Evolutionary conservation across 352 stramenopile genomes (phyloP).

Genomic region (Globisporangium alternatum): DNA sequence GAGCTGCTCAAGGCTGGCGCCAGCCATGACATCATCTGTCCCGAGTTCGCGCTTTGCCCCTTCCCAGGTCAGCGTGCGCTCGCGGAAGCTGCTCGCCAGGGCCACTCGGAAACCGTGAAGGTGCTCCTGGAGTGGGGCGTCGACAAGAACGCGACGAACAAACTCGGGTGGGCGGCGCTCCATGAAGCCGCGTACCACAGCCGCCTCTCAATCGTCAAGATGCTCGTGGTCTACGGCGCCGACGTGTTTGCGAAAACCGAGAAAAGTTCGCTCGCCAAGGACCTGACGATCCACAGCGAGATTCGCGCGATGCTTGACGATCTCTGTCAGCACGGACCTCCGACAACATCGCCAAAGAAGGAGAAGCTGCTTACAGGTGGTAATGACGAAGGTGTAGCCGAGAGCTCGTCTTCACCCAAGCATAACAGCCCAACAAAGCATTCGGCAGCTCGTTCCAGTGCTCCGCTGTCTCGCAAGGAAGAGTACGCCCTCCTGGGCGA

Average conservation of each 20-base stretch:
- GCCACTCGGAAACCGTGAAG: slow-evolving; percentile 58
- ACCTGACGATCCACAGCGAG: slow-evolving; percentile 79
- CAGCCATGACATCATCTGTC: slow-evolving; percentile 61
- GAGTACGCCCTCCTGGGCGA: slow-evolving; percentile 78
- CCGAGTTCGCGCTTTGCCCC: slow-evolving; percentile 76
- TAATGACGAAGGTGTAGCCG: slow-evolving; percentile 10
- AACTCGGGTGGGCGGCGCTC: slow-evolving; percentile 71
- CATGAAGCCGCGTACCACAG: slow-evolving; percentile 82
- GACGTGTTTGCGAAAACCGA: slow-evolving; percentile 64
- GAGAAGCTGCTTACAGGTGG: background rate
- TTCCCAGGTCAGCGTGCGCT: slow-evolving; percentile 66
- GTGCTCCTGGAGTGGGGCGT: slow-evolving; percentile 74
- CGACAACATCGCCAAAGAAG: slow-evolving; percentile 29
- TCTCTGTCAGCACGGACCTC: slow-evolving; percentile 37
- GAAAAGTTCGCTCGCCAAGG: slow-evolving; percentile 62
- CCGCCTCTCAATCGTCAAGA: slow-evolving; percentile 66
- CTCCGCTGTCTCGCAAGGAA: slow-evolving; percentile 69
- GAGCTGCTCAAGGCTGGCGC: slow-evolving; percentile 68
- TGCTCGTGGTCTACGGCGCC: slow-evolving; percentile 74
- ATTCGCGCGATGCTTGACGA: slow-evolving; percentile 79
- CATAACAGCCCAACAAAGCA: slow-evolving; percentile 35
- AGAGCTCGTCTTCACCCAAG: slow-evolving; percentile 17
- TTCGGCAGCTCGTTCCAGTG: background rate
- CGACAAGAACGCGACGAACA: slow-evolving; percentile 78
- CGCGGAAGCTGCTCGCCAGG: slow-evolving; percentile 69